Conservation (phyloP, 2,329 filamentous ascomycete genomes). For the Fusarium subglutinans region DNA sequence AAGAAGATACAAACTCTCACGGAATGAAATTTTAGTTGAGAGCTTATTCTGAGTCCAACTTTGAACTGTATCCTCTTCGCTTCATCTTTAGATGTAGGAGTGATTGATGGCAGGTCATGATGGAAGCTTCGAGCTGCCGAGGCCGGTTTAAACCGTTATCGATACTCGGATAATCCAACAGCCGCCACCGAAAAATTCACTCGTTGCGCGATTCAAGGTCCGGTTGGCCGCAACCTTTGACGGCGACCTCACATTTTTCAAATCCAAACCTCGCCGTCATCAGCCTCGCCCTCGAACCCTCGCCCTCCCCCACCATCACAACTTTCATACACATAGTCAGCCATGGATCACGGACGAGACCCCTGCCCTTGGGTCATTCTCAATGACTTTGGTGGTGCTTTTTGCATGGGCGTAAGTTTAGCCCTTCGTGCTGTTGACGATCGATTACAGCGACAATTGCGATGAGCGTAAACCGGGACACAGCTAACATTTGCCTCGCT, state of each 20-base stretch:
- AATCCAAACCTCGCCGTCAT: conserved; percentile 9
- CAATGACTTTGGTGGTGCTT: conserved; percentile 97
- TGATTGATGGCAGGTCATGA: background rate
- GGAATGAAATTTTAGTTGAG: background rate
- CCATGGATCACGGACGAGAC: conserved; percentile 95
- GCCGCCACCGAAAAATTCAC: conserved; percentile 26
- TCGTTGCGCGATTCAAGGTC: conserved; percentile 23
- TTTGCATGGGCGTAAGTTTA: conserved; percentile 87
- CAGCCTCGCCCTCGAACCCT: conserved; percentile 19
- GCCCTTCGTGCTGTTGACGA: background rate
- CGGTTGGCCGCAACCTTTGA: conserved; percentile 29
- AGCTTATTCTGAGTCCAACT: background rate
- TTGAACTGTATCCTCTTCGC: background rate
- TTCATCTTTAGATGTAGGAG: background rate
- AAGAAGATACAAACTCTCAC: too few relatives aligned
- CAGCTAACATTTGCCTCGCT: conserved; percentile 25
- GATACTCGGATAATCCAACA: conserved; percentile 18
- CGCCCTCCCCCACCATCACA: background rate
- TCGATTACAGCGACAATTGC: conserved; percentile 6
- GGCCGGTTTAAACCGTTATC: conserved; percentile 12
- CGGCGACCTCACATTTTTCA: conserved; percentile 38
- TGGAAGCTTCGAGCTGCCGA: conserved; percentile 27
- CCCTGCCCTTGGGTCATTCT: conserved; percentile 97
- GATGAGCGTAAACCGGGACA: background rate
- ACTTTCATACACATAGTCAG: conserved; percentile 15